Evolutionary conservation across 495 filamentous ascomycete species (phyloP), one percentile per base, ranked within the genome.

Genomic region (Penicillium taxi): DNA sequence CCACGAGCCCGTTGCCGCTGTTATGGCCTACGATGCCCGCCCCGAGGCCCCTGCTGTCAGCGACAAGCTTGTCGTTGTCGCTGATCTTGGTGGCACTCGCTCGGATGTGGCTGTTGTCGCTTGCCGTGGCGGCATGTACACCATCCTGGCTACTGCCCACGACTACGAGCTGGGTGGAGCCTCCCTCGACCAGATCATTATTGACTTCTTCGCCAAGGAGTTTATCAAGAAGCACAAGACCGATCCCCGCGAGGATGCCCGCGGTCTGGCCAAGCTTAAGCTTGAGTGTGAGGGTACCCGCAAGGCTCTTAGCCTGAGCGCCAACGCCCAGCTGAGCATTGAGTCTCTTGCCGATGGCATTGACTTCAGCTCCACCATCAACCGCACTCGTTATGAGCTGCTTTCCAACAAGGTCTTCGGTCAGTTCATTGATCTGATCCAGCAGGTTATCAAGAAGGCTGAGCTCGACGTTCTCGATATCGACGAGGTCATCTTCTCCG

Each of bases 121-220:
- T 33, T 90, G 79, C 53, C 78, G 90, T 58, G 86, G 90, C 29
- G 91, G 91, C 47, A 91, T 96, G 72, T 96, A 98, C 74, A 94
- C 85, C 31, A 81, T 95, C 47, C 74, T 98, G 9, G 87, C 93
- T 3, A 94, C 90, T 21, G 78, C 80, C 9, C 91, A 98, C 63
- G 91, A 98, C 70, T 95, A 93, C 59, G 86, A 94, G 54, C 81
- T 85, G 40, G 77, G 81, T 32, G 91, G 91, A 48, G 63, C 73
- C 16, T 77, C 84, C 29, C 67, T 98, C 22, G 91, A 98, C 64
- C 73, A 89, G 52, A 79, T 93, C 23, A 72, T 98, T 30, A 82
- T 95, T 48, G 89, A 96, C 58, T 80, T 95, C 71, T 96, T 96
- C 51, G 82, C 91, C 40, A 96, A 98, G 74, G 91, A 96, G 61